Evolutionary conservation across 176 grass and related monocot species (phyloP).

Genomic region (Triticum dicoccoides): DNA sequence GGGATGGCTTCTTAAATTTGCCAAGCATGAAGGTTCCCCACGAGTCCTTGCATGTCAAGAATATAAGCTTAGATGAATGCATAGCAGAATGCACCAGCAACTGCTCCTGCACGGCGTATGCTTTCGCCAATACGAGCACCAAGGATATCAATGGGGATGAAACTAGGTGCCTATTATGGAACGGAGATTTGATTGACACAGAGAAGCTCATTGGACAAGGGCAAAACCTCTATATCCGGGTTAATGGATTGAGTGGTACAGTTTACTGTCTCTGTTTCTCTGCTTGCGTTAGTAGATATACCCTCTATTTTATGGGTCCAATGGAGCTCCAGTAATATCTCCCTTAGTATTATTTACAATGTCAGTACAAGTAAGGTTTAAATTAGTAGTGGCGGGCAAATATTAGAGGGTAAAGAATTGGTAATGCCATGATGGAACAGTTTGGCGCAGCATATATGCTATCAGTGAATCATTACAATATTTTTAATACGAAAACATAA

Average conservation of each 20-base stretch:
- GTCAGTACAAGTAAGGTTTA: not conserved
- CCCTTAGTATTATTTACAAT: not conserved
- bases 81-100: slow-evolving; percentile 34
- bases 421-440: not conserved
- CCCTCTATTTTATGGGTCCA: not conserved
- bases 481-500: not conserved
- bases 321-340: not conserved
- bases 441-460: not conserved
- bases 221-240: slow-evolving; percentile 41
- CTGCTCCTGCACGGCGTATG: slow-evolving; percentile 54
- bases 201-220: not conserved
- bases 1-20: slow-evolving; percentile 18
- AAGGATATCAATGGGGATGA: too few relatives aligned
- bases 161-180: too few relatives aligned
- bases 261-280: not conserved
- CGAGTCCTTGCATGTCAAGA: slow-evolving; percentile 8
- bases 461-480: not conserved
- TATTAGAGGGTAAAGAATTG: not conserved
- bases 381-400: not conserved
- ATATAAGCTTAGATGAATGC: slow-evolving; percentile 25
- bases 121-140: not conserved
- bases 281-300: not conserved
- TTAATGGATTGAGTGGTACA: slow-evolving; percentile 31
- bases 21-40: slow-evolving; percentile 35
- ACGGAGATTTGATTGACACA: too few relatives aligned